Base-by-base conservation (phyloP, 2,329 filamentous ascomycete genomes). In the Ophiostoma montium region DNA sequence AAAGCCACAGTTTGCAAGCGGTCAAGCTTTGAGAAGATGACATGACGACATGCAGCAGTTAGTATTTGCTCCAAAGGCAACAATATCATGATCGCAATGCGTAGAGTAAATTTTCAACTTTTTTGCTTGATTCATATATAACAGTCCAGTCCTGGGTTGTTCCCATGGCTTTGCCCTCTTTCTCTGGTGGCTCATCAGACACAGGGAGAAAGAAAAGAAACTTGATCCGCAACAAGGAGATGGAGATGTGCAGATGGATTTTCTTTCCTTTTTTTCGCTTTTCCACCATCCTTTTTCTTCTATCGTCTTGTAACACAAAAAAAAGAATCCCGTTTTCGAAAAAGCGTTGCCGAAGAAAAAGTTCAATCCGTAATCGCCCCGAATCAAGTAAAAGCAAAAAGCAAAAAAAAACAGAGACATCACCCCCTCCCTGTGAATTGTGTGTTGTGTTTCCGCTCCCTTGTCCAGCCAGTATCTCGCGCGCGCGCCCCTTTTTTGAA, bases 261-360 rank as follows among this genome's bases (percentile, higher is more conserved):
- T 42, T 23, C 30, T 30, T 42, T 5, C 18, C 5, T 21, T 38
- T 19, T 23, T 42, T 41, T 41, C 35, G 35, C 35, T 35, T 35
- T 35, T 39, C 16, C 21, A 39, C 36, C 12, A 18, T 39, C 36
- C 18, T 39, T 39, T 39, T 21, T n/a, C n/a, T 21, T 21, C 16
- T 11, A 43, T 43, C 27, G 41, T 43, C n/a, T 44, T 9, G 16
- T 33, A 21, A 32, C n/a, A 42, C 30, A 44, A 32, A 33, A 33
- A 32, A 33, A 32, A 31, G 42, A 44, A 44, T 21, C 42, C 42
- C 42, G n/a, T 32, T 30, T 23, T 44, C 42, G 42, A 44, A 27
- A n/a, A 44, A 44, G 42, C 42, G 42, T 44, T n/a, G 42, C 42
- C 42, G 42, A 44, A 33, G 30, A 43, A 39, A 39, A 33, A 44